These are phyloP conservation scores for Yarrowia galli DNA, from an alignment of 1,139 yeast species.

Conservation along the genomic window DNA sequence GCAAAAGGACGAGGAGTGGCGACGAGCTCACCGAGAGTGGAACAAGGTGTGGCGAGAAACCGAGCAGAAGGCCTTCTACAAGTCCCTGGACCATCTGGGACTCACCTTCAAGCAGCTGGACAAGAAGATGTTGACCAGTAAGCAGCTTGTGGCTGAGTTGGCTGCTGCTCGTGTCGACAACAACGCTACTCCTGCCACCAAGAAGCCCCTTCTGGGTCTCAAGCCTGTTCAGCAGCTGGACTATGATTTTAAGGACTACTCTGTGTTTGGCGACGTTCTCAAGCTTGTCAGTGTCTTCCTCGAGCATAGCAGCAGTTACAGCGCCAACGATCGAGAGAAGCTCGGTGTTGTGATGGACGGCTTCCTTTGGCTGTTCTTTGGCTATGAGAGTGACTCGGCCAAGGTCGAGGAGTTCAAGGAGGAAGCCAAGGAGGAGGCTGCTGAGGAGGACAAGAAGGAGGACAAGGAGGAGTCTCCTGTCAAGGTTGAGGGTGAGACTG, in stretches of 20 bases:
- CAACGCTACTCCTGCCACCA: constrained; percentile 83
- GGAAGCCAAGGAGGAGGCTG: constrained; percentile 41
- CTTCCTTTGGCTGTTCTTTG: constrained; percentile 74
- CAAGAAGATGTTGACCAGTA: constrained; percentile 86
- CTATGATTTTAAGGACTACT: constrained; percentile 69
- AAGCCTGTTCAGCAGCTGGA: constrained; percentile 85
- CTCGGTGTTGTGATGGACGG: constrained; percentile 74
- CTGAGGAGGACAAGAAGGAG: constrained; percentile 43
- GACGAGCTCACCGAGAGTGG: constrained; percentile 98
- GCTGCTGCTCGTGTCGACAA: constrained; percentile 64
- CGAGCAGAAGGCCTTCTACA: constrained; percentile 92
- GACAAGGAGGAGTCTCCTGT: constrained; percentile 40
- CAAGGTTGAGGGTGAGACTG: constrained; percentile 9
- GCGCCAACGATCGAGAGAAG: constrained; percentile 81
- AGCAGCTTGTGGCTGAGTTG: constrained; percentile 88
- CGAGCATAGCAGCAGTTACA: constrained; percentile 72
- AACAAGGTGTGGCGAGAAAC: constrained; percentile 98
- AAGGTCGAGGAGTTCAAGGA: constrained; percentile 27
- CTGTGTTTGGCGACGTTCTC: constrained; percentile 75
- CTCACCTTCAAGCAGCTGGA: constrained; percentile 96
- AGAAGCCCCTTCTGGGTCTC: constrained; percentile 86
- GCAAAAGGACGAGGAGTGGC: constrained; percentile 99
- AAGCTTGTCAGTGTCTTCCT: constrained; percentile 74
- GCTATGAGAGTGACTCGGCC: constrained; percentile 18
- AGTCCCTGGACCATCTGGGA: constrained; percentile 93